Evolutionary conservation across 495 filamentous ascomycete genomes (phyloP), one percentile per base, ranked within the genome.

Genomic region (Penicillium simplicissimum): DNA sequence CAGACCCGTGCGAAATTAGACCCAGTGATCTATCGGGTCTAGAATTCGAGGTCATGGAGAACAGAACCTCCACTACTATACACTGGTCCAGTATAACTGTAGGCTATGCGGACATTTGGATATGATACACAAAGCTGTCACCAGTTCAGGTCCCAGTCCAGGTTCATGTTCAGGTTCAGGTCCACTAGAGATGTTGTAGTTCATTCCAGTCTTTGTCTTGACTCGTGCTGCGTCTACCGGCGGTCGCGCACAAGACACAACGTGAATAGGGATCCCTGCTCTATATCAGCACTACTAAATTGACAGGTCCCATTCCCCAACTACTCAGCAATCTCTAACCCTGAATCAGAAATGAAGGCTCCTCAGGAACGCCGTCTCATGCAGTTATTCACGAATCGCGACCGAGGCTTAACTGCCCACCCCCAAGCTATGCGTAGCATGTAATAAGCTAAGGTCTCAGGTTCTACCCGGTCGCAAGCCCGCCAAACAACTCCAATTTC

Each of bases 21-120:
- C 37, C 53, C 55, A 65, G 59, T 67, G 63, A 68, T 65, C 64
- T 63, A 28, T 62, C 40, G 55, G 60, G 67, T 61, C 69, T 74
- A 66, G 69, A 74, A 67, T 66, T 40, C 23, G 8, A 23, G 42
- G 15, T 17, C 5, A 45, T 19, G 17, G 17, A 19, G 37, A 15
- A 38, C 37, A 38, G 37, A 15, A 38, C 37, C n/a, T 38, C 37
- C 37, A 38, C 37, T 15, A 4, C 1, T 0, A 13, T n/a, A 4
- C 37, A 31, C 37, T 15, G n/a, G 23, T 25, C 4, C 4, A 38
- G 36, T 15, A 14, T 15, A 40, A 0, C 40, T n/a, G 17, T 45
- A 45, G 4, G 11, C 17, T n/a, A 45, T 23, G 21, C 17, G 42
- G 42, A 45, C 19, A 23, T 45, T 40, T 45, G 42, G 13, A 45